Evolutionary conservation across 1,139 yeast species (phyloP), one percentile per base, ranked within the genome.

Genomic region (Blastobotrys malaysiensis): DNA sequence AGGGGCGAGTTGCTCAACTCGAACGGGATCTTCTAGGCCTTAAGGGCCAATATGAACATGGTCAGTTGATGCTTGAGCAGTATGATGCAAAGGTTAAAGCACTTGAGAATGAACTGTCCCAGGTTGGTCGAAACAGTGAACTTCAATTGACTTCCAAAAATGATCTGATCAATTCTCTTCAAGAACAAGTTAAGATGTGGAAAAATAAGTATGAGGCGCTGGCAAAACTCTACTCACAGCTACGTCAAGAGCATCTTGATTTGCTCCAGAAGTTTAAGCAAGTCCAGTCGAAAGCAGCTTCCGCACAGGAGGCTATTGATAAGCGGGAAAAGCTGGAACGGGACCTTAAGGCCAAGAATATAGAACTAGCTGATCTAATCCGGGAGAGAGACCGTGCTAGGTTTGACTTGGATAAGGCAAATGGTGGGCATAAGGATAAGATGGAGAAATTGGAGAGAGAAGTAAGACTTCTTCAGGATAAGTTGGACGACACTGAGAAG

Each of bases 301-400:
- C 95, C 57, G 97, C 97, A 7, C 96, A 89, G 68, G 97, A 90
- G 69, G 88, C 96, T 0, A 83, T 90, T 59, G 86, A 86, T 62
- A 86, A 84, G 70, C 84, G 91, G 61, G 97, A 90, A 65, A 83
- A 82, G 65, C 74, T 88, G 45, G 97, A 90, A 69, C 83, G 87
- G 59, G 97, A 89, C 58, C 74, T 89, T 69, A 88, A 88, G 68
- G 80, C 93, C 14, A 90, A 90, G 72, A 90, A 88, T 66, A 77
- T 89, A 52, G 97, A 90, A 69, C 77, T 90, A 61, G 96, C 96
- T 1, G 96, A 89, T 65, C 77, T 90, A 64, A 89, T 89, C 57
- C 80, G 95, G 59, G 97, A 90, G 67, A 82, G 97, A 59, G 97
- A 90, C 66, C 78, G 96, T 56, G 95, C 96, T 0, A 80, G 95